Percentiles rank a stretch among this genome's conserved stretches.
Evolutionary conservation across 805 yeast species (phyloP).

Genomic region (Yueomyces sinensis): DNA sequence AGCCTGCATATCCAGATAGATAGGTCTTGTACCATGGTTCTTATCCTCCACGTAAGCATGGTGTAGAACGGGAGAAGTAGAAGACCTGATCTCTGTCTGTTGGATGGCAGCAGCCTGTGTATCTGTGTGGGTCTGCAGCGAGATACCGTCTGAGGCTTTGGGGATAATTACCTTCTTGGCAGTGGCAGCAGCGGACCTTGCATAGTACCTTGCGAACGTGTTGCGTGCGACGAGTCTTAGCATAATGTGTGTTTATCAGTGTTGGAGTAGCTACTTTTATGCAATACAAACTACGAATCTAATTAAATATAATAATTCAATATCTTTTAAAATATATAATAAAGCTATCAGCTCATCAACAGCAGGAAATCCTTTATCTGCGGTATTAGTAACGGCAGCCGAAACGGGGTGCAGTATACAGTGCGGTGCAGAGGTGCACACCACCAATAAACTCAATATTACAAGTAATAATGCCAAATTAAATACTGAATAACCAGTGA

Average conservation of each 20-base stretch:
- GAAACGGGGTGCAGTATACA: too few species aligned
- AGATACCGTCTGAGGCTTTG: conserved; percentile 11
- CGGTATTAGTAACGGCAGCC: too few species aligned
- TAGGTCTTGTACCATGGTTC: conserved; percentile 66
- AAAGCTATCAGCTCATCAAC: too few species aligned
- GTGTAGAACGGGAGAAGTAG: conserved; percentile 14
- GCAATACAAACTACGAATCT: too few species aligned
- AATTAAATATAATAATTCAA: too few species aligned
- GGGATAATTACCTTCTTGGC: conserved; percentile 15
- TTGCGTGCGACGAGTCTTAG: not conserved
- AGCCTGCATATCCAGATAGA: conserved; percentile 94
- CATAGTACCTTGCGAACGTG: not conserved
- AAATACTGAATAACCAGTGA: too few species aligned
- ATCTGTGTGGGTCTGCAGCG: conserved; percentile 23
- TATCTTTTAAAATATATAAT: too few species aligned
- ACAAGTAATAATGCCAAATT: too few species aligned
- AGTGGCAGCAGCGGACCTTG: conserved; percentile 9
- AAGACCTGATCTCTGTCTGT: conserved; percentile 15
- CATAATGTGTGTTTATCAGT: not conserved
- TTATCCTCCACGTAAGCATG: conserved; percentile 29
- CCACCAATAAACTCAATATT: too few species aligned
- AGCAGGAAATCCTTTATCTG: too few species aligned
- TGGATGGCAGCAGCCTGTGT: conserved; percentile 20
- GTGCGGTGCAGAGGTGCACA: too few species aligned
- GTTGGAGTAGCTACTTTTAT: too few species aligned